Percentiles rank a stretch among this genome's conserved stretches.
These are phyloP conservation scores for Mortierella sp. DNA, from an alignment of 371 early-diverging fungal genomes.

Conservation along the genomic window DNA sequence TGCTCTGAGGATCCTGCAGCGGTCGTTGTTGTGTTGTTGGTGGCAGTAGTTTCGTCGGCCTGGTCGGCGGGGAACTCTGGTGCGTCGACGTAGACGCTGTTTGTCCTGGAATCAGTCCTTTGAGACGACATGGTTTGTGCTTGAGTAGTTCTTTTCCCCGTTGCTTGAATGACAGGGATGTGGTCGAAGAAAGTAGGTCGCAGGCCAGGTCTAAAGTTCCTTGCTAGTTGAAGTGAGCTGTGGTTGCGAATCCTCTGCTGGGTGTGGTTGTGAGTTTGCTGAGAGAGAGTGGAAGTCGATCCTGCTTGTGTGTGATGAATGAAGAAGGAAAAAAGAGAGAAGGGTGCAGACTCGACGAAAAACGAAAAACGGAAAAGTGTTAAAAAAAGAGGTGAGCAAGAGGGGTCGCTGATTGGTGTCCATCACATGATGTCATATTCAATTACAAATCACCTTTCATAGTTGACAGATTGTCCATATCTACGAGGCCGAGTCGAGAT, in stretches of 20 bases:
- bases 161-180: neutral
- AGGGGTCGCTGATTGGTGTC: neutral
- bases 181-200: neutral
- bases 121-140: slow-evolving; percentile 10
- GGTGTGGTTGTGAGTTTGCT: neutral
- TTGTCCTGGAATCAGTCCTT: slow-evolving; percentile 17
- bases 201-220: neutral
- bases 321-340: neutral
- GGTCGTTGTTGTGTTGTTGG: neutral
- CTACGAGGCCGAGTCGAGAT: no score
- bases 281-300: neutral
- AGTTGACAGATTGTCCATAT: neutral
- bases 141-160: neutral
- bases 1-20: neutral
- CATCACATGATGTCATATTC: neutral
- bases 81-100: slow-evolving; percentile 30
- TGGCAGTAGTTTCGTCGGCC: neutral
- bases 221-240: neutral
- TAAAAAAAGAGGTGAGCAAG: neutral
- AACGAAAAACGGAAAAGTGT: neutral
- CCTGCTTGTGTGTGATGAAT: neutral
- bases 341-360: neutral
- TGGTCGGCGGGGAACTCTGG: slow-evolving; percentile 19
- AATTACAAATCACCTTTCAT: neutral
- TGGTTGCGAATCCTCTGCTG: neutral